These are phyloP conservation scores for Panicum virgatum DNA, from an alignment of 202 grass and related monocot species.

Conservation along the genomic window DNA sequence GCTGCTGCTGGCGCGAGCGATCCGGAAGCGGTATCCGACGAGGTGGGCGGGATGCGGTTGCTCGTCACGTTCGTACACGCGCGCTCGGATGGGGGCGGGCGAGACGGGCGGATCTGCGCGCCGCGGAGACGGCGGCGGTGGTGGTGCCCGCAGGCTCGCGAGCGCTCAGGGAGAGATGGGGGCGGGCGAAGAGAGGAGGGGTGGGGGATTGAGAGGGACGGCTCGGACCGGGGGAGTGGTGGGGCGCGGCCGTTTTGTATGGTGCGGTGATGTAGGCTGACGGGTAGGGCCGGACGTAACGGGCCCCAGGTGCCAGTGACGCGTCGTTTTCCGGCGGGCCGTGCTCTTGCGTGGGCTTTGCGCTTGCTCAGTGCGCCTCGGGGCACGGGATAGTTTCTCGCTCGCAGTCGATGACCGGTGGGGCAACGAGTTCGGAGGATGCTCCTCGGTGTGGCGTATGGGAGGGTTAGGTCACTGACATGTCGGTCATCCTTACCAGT, in stretches of 20 bases:
- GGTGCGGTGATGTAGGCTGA: not conserved
- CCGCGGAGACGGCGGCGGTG: slow-evolving; percentile 20
- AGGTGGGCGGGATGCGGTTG: not conserved
- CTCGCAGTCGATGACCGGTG: not conserved
- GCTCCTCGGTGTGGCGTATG: not conserved
- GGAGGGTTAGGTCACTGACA: not conserved
- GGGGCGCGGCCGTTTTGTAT: slow-evolving; percentile 6
- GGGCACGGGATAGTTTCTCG: not conserved
- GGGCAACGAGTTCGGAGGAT: not conserved
- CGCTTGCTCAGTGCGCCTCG: too few relatives aligned
- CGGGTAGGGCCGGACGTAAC: not conserved
- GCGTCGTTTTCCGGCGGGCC: not conserved
- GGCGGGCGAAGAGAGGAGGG: too few relatives aligned
- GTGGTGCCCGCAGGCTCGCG: slow-evolving; percentile 28
- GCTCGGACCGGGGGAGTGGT: not conserved
- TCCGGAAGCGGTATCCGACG: not conserved
- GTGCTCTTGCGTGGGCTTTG: slow-evolving; percentile 12
- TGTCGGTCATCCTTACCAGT: not conserved
- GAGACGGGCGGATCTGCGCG: slow-evolving; percentile 44
- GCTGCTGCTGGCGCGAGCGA: not conserved
- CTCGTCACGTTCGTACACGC: slow-evolving; percentile 33
- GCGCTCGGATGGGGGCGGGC: not conserved
- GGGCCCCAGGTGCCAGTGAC: not conserved
- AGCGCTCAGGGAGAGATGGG: slow-evolving; percentile 2
- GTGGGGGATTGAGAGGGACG: not conserved